Base-by-base conservation (phyloP, 306 rosid genomes). In the Sicyos edulis region DNA sequence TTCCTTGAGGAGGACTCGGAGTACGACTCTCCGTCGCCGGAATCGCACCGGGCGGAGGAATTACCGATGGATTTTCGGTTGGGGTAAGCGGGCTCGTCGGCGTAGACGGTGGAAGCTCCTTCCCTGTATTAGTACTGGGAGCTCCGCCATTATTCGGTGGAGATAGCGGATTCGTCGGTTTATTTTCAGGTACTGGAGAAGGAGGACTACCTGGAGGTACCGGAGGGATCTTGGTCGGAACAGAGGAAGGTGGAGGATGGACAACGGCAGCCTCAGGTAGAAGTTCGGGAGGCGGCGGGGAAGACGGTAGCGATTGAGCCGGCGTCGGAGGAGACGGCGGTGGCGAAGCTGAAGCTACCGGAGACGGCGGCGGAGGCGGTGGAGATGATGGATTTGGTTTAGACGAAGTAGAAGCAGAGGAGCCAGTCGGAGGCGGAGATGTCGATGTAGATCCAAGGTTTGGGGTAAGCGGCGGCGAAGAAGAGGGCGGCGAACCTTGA, bases 311-410 rank as follows among this genome's bases (percentile, higher is more conserved):
- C 47, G 47, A 42, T 9, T 42, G 10, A 42, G 47, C 47, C 47
- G 54, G 17, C 10, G 77, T 79, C 17, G 88, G 71, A 6, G 80
- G 26, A 3, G 66, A 73, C 3, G 82, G 73, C 5, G 96, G 21
- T 0, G 82, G 8, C 42, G 76, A 9, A 15, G 85, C 11, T 0
- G 65, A 59, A 15, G 9, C 44, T 22, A 47, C 13, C 19, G 81
- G 14, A 1, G 78, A 16, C 0, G 84, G 14, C 3, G 78, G 20
- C 0, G 84, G 76, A 0, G 45, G 20, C 0, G 84, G 76, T 0
- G 45, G 45, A 8, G 47, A 42, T 8, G 76, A 8, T 2, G 82
- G 19, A n/a, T 60, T 53, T 3, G 77, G 5, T 0, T 80, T 76
- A 2, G 82, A 69, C 0, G 68, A 32, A 53, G 16, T 19, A 9